Evolutionary conservation across 768 basidiomycete species (phyloP), one percentile per base, ranked within the genome.

Genomic region (Rhizopogon sp.): DNA sequence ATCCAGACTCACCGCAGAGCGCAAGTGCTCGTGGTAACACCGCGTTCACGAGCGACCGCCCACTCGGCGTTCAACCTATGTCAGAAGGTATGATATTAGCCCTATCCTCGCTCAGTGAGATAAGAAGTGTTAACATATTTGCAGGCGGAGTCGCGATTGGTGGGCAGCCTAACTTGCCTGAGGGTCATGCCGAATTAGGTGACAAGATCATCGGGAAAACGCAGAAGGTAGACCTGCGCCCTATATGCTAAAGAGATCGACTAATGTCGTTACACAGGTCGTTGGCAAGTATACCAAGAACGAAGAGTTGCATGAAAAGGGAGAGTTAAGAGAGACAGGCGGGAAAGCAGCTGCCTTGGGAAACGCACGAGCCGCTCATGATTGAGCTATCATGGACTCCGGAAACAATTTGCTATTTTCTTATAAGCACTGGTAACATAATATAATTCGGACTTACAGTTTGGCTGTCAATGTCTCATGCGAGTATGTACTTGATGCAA

Each of bases 131-230:
- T 58, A 2, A 61, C 29, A 13, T 51, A n/a, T n/a, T 8, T 60
- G 17, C 16, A 59, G 67, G 64, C 17, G 66, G 66, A n/a, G 66
- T 66, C 45, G 59, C 67, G 13, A 50, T 66, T 4, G 58, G 60
- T 14, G 68, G 68, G 40, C 58, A 66, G 29, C n/a, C 54, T 25
- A 37, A 53, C 44, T 39, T 62, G 25, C 60, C 64, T 10, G 54
- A 70, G 58, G 74, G 74, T 4, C 75, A 79, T 28, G 73, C 79
- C 29, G 72, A 61, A 28, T 17, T 79, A 0, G 65, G 73, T 7
- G 84, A 86, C 67, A 85, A 80, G 66, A 55, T 83, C 20, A 59
- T 82, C 37, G 83, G 84, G 3, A 84, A 85, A 70, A 72, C 78
- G 0, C 73, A 85, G 60, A 77, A 84, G 75, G 83, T 81, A 2